These are phyloP conservation scores for Rhizopogon vulgaris DNA, from an alignment of 768 basidiomycete species.

Conservation along the genomic window DNA sequence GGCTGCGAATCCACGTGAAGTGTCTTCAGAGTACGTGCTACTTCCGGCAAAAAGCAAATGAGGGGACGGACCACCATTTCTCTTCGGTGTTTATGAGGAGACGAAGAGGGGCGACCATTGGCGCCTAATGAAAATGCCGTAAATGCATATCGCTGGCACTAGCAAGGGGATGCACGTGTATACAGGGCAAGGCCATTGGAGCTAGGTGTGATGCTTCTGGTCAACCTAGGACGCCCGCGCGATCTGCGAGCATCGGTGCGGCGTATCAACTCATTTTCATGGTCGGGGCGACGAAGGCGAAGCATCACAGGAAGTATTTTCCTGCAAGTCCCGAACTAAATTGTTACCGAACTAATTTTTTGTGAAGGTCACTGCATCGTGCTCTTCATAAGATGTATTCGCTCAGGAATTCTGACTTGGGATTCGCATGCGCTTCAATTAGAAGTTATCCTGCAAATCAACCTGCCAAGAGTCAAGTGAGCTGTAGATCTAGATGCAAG, in stretches of 20 bases:
- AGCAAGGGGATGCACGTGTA: not conserved
- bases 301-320: not conserved
- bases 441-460: not conserved
- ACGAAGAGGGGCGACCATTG: not conserved
- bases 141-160: not conserved
- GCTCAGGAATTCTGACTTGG: not conserved
- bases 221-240: not conserved
- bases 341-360: not conserved
- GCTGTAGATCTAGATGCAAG: not conserved
- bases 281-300: not conserved
- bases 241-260: not conserved
- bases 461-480: not conserved
- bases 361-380: not conserved
- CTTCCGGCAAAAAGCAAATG: not conserved
- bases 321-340: not conserved
- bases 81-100: constrained; percentile 1
- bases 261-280: not conserved
- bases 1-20: not conserved
- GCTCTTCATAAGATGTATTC: not conserved
- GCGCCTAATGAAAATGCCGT: not conserved
- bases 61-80: not conserved
- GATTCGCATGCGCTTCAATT: not conserved
- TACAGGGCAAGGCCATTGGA: not conserved
- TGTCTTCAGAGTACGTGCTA: not conserved
- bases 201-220: not conserved